Evolutionary conservation across 2,329 filamentous ascomycete genomes (phyloP).

Genomic region (Byssothecium circinans): DNA sequence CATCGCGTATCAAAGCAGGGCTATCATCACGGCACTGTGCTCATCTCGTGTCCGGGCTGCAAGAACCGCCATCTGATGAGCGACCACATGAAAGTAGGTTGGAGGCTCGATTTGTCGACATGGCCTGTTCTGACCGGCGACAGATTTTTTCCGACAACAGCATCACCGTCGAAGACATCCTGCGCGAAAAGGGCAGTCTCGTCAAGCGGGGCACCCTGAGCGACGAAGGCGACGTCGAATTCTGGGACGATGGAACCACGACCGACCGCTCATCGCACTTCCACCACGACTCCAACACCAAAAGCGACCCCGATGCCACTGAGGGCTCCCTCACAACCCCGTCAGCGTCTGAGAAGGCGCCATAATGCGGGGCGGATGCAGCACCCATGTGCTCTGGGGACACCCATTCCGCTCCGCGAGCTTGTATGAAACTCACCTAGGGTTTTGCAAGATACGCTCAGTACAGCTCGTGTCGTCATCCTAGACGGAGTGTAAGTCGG

Average conservation of each 20-base stretch:
- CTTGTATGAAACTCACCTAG: no score
- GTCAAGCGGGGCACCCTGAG: slow-evolving; percentile 72
- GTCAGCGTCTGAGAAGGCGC: slow-evolving; percentile 1
- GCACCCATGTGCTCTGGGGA: no score
- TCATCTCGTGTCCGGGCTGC: slow-evolving; percentile 87
- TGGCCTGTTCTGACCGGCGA: slow-evolving; percentile 7
- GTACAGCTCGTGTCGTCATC: no score
- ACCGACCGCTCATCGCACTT: slow-evolving; percentile 40
- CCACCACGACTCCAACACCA: slow-evolving; percentile 28
- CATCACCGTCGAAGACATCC: slow-evolving; percentile 75
- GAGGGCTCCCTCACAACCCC: slow-evolving; percentile 16
- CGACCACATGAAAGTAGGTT: slow-evolving; percentile 72
- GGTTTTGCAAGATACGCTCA: no score
- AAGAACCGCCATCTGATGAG: slow-evolving; percentile 87
- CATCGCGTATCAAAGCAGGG: slow-evolving; percentile 92
- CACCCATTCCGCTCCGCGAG: no score
- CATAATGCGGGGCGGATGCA: no score
- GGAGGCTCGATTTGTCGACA: background rate
- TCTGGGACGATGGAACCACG: slow-evolving; percentile 74
- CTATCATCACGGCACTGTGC: slow-evolving; percentile 85
- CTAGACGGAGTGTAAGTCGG: no score
- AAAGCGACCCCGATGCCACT: slow-evolving; percentile 12
- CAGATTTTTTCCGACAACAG: slow-evolving; percentile 72
- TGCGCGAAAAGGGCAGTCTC: slow-evolving; percentile 72
- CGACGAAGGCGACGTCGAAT: slow-evolving; percentile 84